Conservation (phyloP, 768 basidiomycete genomes). For the Crepidotus variabilis region DNA sequence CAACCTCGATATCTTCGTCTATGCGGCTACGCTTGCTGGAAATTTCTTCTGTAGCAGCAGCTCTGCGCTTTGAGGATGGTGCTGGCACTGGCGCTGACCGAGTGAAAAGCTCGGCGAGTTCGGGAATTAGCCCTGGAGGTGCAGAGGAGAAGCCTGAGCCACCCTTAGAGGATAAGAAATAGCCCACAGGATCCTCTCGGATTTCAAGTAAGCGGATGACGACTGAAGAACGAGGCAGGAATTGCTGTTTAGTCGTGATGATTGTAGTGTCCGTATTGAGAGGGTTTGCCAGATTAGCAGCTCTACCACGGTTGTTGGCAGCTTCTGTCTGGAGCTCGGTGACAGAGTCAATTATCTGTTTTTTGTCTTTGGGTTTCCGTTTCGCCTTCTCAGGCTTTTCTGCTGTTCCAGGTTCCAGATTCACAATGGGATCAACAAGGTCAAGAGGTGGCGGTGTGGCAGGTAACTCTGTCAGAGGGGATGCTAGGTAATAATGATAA, state of each 20-base stretch:
- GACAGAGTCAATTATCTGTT: conserved; percentile 86
- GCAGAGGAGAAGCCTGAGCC: conserved; percentile 79
- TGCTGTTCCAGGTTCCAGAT: conserved; percentile 33
- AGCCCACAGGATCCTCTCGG: conserved; percentile 75
- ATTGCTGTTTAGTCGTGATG: conserved; percentile 78
- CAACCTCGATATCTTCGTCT: conserved; percentile 69
- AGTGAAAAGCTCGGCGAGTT: conserved; percentile 81
- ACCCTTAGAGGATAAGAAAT: conserved; percentile 83
- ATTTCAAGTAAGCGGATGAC: conserved; percentile 87
- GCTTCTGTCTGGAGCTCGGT: conserved; percentile 75
- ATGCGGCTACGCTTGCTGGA: conserved; percentile 61
- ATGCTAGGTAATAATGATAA: conserved; percentile 42
- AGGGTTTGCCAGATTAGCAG: conserved; percentile 46
- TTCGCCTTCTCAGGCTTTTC: conserved; percentile 22
- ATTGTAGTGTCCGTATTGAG: conserved; percentile 56
- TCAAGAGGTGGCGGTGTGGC: conserved; percentile 71
- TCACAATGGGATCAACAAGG: conserved; percentile 41
- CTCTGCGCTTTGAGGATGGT: conserved; percentile 55
- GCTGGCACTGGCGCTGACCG: conserved; percentile 55
- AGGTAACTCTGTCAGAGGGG: conserved; percentile 73
- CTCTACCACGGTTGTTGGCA: conserved; percentile 51
- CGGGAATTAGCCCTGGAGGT: conserved; percentile 79
- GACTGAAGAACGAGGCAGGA: conserved; percentile 79
- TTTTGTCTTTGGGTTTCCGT: conserved; percentile 63
- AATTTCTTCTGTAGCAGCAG: conserved; percentile 50